A percentile compares a stretch with the other conserved stretches of the same genome.
These are phyloP conservation scores for Biancaea sappan DNA, from an alignment of 306 rosid genomes.

Conservation along the genomic window DNA sequence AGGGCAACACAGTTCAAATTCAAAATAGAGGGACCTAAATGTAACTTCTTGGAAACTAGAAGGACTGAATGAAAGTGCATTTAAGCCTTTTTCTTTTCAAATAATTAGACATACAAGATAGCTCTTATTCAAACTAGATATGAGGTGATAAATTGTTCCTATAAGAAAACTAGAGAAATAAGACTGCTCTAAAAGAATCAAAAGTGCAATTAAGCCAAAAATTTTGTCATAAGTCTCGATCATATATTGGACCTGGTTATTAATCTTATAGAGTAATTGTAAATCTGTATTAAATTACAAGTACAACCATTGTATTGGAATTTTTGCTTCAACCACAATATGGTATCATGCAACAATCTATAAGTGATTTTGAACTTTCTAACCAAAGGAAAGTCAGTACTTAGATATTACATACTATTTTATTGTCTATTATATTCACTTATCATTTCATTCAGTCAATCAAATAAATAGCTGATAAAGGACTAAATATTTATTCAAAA, in stretches of 20 bases:
- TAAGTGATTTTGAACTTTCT: not conserved
- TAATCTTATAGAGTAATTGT: not conserved
- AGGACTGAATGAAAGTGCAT: not conserved
- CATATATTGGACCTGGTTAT: conserved; percentile 6
- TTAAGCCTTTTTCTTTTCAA: not conserved
- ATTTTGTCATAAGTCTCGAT: not conserved
- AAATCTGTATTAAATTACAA: too few species aligned
- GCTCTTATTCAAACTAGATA: not conserved
- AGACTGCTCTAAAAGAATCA: not conserved
- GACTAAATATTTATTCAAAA: not conserved
- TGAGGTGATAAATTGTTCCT: not conserved
- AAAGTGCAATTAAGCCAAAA: not conserved
- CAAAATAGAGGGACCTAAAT: not conserved
- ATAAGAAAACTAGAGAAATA: not conserved
- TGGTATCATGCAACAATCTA: not conserved
- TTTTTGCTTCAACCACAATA: conserved; percentile 10
- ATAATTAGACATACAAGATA: not conserved
- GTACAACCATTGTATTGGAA: not conserved
- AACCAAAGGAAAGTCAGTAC: not conserved
- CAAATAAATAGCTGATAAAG: not conserved
- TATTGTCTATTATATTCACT: not conserved
- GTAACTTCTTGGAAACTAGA: not conserved
- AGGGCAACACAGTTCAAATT: not conserved
- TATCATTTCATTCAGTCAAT: conserved; percentile 10
- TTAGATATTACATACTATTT: not conserved